Percentiles rank a stretch among this genome's conserved stretches.
These are phyloP conservation scores for Salix koriyanagi DNA, from an alignment of 345 rosid species.

Conservation along the genomic window DNA sequence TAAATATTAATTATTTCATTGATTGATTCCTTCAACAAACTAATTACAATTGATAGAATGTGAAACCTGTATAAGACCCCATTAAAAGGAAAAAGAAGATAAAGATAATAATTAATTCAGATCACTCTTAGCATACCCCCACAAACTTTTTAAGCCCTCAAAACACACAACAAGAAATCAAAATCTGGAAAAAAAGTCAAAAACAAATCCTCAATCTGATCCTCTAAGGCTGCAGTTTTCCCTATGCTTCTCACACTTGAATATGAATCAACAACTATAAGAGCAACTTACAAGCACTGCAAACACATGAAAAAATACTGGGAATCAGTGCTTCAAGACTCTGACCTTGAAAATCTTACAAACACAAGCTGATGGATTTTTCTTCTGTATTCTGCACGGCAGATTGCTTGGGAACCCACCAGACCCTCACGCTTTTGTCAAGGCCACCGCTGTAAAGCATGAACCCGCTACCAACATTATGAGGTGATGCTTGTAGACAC, in stretches of 20 bases:
- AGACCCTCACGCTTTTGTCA: constrained; percentile 27
- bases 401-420: constrained; percentile 46
- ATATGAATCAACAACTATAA: background rate
- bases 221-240: background rate
- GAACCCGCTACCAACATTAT: constrained; percentile 24
- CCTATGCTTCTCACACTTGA: constrained; percentile 3
- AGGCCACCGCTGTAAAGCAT: constrained; percentile 33
- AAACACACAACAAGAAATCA: background rate
- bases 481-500: constrained; percentile 28
- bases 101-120: background rate
- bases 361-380: constrained; percentile 12
- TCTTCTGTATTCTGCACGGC: constrained; percentile 1
- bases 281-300: constrained; percentile 29
- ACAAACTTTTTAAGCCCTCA: background rate
- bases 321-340: constrained; percentile 24
- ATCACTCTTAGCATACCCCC: background rate
- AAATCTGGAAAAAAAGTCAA: background rate
- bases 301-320: constrained; percentile 22
- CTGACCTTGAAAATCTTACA: background rate
- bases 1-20: background rate
- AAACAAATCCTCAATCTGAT: background rate
- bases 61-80: background rate
- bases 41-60: constrained; percentile 19
- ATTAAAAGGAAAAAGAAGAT: background rate
- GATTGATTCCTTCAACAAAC: constrained; percentile 5